Percentiles rank a stretch among this genome's conserved stretches.
Conservation (phyloP, 2,329 filamentous ascomycete genomes). For the Penicillium sp. region DNA sequence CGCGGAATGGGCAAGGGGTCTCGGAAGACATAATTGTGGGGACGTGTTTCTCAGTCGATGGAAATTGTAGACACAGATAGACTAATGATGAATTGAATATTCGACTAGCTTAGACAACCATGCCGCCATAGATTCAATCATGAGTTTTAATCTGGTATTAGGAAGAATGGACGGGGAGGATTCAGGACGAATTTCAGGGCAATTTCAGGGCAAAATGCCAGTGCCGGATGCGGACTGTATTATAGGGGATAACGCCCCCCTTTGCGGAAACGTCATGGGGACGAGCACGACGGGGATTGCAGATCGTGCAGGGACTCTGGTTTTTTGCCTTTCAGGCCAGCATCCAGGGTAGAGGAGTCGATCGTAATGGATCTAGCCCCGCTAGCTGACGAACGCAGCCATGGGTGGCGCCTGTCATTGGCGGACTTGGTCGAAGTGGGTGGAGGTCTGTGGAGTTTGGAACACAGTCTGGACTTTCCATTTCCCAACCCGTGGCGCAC, state of each 20-base stretch:
- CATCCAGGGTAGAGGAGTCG: constrained; percentile 18
- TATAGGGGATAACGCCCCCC: constrained; percentile 17
- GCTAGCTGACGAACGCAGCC: constrained; percentile 25
- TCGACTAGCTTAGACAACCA: constrained; percentile 16
- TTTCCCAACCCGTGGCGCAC: not conserved
- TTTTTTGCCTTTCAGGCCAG: constrained; percentile 7
- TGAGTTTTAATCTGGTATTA: not conserved
- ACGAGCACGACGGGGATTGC: constrained; percentile 4
- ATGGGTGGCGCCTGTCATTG: constrained; percentile 6
- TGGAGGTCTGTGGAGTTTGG: constrained; percentile 8
- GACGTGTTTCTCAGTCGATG: not conserved
- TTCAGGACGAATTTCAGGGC: constrained; percentile 10
- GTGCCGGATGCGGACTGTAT: constrained; percentile 22
- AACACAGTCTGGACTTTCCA: constrained; percentile 13
- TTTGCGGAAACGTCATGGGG: constrained; percentile 27
- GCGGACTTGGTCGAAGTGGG: constrained; percentile 13
- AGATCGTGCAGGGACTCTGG: constrained; percentile 13
- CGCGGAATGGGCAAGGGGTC: constrained; percentile 34
- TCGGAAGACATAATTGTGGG: constrained; percentile 8
- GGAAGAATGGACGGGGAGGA: not conserved
- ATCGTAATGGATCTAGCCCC: constrained; percentile 23
- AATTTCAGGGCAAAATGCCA: constrained; percentile 1
- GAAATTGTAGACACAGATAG: not conserved
- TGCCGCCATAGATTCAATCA: constrained; percentile 8
- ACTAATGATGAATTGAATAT: not conserved